Percentiles rank a stretch among this genome's conserved stretches.
Evolutionary conservation across 2,329 filamentous ascomycete genomes (phyloP).

Genomic region (Phialophora chinensis): DNA sequence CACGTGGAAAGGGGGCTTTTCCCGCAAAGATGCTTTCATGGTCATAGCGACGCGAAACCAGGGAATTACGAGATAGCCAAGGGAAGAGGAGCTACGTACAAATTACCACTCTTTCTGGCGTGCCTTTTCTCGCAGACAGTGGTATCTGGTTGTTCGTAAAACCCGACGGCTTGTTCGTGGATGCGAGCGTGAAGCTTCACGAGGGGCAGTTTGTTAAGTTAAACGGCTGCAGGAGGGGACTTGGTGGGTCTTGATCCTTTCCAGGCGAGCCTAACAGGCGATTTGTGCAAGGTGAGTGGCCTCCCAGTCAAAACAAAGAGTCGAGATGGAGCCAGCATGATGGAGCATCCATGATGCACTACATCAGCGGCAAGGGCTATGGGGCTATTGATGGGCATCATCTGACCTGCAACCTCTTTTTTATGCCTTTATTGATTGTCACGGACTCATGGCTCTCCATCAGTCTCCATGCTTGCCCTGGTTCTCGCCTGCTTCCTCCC

Average conservation of each 20-base stretch:
- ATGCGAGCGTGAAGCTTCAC: background rate
- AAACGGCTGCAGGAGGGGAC: slow-evolving; percentile 19
- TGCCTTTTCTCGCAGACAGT: slow-evolving; percentile 1
- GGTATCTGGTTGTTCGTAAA: slow-evolving; percentile 15
- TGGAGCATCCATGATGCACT: slow-evolving; percentile 28
- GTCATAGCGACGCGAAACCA: background rate
- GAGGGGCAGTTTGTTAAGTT: slow-evolving; percentile 4
- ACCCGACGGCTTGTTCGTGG: slow-evolving; percentile 10
- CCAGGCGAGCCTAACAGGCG: slow-evolving; percentile 25
- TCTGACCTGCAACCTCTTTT: slow-evolving; percentile 33
- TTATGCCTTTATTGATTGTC: slow-evolving; percentile 18
- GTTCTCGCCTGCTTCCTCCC: slow-evolving; percentile 13
- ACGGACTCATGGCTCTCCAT: slow-evolving; percentile 8
- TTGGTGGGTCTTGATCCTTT: slow-evolving; percentile 21
- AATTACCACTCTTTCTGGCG: background rate
- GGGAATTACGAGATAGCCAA: slow-evolving; percentile 14
- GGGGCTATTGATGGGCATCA: slow-evolving; percentile 27
- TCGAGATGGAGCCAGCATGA: slow-evolving; percentile 18
- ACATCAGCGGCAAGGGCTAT: slow-evolving; percentile 24
- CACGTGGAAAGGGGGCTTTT: slow-evolving; percentile 26
- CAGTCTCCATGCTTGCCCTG: slow-evolving; percentile 17
- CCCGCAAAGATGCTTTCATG: slow-evolving; percentile 3
- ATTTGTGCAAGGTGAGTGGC: slow-evolving; percentile 23
- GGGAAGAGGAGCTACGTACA: background rate
- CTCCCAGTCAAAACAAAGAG: slow-evolving; percentile 7